Base-by-base conservation (phyloP, 352 stramenopile species). In the Phytophthora pluvialis region DNA sequence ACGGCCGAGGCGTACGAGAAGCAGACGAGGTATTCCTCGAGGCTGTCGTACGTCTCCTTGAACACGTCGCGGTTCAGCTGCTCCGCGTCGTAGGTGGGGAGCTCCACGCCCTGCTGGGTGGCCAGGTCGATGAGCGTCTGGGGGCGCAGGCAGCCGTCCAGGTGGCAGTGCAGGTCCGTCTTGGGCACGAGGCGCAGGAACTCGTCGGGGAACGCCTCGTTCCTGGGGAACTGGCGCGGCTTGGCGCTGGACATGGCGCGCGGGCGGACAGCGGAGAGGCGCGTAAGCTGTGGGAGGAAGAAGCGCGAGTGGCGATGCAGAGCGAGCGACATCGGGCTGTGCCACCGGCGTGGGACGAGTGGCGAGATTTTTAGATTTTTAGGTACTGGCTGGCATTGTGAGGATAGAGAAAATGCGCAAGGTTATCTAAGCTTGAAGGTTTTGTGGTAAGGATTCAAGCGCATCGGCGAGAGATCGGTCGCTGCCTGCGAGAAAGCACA, bases 11-110 rank as follows among this genome's bases (percentile, higher is more conserved):
- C 83, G 68, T 92, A 94, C 1, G 77, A 72, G 60, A 97, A 97
- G 74, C 88, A 93, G 32, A 75, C 71, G 33, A 97, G 78, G 53
- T 96, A 97, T 50, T 97, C 84, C 51, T 93, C 86, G 0, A 97
- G 64, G 15, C 66, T 92, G 31, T 68, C 72, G 64, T 97, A 96
- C 4, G 80, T 92, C 61, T 90, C 65, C 44, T 93, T 91, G 59
- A 97, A 97, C 3, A 96, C 78, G 26, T 72, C 75, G 32, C 66
- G 68, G 21, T 75, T 81, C 6, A 94, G 67, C 47, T 86, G 62
- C 28, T 73, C 49, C 7, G 81, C 64, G 70, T 93, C 83, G 60
- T 91, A 89, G n/a, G 83, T 86, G n/a, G 90, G 90, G 8, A 97
- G 72, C 32, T 71, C 46, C 29, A 95, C 81, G 42, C 72, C 59